phyloP scores from a whole-genome alignment of 202 grass and related monocot genomes.

The Dendrocalamus latiflorus region DNA sequence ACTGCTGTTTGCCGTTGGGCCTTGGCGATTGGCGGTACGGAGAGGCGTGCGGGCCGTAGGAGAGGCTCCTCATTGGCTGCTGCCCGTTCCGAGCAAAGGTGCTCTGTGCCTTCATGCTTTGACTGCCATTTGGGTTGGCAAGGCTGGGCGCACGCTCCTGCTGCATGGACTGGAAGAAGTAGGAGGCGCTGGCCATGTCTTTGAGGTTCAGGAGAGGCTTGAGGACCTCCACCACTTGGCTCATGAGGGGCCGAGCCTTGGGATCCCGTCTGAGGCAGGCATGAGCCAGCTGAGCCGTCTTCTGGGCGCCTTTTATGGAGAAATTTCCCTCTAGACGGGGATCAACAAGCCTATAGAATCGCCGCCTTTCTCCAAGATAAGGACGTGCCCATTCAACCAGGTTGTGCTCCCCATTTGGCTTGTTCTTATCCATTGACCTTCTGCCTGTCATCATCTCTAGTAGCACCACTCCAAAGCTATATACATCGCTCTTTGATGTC shows the following conservation, averaged over 20 bases:
- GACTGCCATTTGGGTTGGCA: conserved; percentile 35
- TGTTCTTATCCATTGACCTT: conserved; percentile 97
- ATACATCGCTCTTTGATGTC: conserved; percentile 94
- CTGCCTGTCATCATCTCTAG: conserved; percentile 96
- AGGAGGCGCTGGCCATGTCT: conserved; percentile 75
- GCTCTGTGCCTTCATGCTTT: conserved; percentile 62
- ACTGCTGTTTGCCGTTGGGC: conserved; percentile 47
- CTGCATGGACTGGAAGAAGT: conserved; percentile 92
- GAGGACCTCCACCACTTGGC: conserved; percentile 82
- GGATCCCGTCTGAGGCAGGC: conserved; percentile 87
- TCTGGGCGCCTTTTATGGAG: conserved; percentile 89
- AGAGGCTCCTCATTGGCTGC: conserved; percentile 70
- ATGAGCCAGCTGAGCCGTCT: conserved; percentile 77
- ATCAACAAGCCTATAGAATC: conserved; percentile 85
- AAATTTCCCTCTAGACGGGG: conserved; percentile 79
- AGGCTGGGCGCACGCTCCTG: conserved; percentile 52
- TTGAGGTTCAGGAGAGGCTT: conserved; percentile 83
- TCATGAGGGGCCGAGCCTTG: conserved; percentile 86
- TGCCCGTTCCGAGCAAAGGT: conserved; percentile 51
- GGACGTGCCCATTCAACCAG: conserved; percentile 90
- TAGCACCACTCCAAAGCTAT: conserved; percentile 91
- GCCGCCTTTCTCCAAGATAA: conserved; percentile 70
- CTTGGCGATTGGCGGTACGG: conserved; percentile 67
- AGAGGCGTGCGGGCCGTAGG: conserved; percentile 58
- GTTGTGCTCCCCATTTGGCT: conserved; percentile 88